Evolutionary conservation across 2,329 filamentous ascomycete genomes (phyloP).

Genomic region (Neofusicoccum umdonicola): DNA sequence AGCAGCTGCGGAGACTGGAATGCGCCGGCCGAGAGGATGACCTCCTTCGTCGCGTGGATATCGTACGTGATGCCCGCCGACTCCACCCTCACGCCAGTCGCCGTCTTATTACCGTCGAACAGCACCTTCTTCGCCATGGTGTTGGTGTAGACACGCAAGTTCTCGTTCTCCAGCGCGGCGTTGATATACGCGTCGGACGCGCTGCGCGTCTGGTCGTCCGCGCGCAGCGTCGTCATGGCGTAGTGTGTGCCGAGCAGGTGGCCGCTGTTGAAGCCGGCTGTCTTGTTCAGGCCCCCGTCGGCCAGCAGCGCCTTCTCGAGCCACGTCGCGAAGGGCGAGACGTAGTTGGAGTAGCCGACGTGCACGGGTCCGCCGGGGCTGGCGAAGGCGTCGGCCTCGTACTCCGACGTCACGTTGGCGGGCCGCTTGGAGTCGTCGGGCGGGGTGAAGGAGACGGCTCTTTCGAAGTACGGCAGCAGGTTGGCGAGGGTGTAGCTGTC

Average conservation of each 20-base stretch:
- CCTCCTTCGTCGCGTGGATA: slow-evolving; percentile 37
- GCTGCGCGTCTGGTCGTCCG: slow-evolving; percentile 22
- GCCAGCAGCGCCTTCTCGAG: slow-evolving; percentile 24
- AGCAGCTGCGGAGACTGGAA: slow-evolving; percentile 43
- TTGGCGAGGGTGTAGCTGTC: slow-evolving; percentile 29
- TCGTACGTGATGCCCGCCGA: slow-evolving; percentile 18
- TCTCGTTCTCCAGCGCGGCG: slow-evolving; percentile 21
- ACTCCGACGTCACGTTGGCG: slow-evolving; percentile 24
- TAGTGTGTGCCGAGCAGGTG: slow-evolving; percentile 25
- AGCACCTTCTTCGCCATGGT: slow-evolving; percentile 19
- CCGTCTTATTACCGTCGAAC: slow-evolving; percentile 25
- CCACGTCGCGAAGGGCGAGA: slow-evolving; percentile 27
- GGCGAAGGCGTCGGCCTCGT: slow-evolving; percentile 23
- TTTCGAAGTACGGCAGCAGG: slow-evolving; percentile 31
- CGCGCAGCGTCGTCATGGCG: slow-evolving; percentile 32
- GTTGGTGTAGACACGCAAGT: slow-evolving; percentile 10
- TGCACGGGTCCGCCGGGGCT: slow-evolving; percentile 24
- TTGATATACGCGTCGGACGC: slow-evolving; percentile 22
- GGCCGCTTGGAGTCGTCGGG: slow-evolving; percentile 26
- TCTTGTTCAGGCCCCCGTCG: slow-evolving; percentile 21
- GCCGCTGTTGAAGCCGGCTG: slow-evolving; percentile 26
- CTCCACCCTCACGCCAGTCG: slow-evolving; percentile 24
- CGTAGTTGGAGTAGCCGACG: slow-evolving; percentile 30
- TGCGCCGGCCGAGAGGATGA: slow-evolving; percentile 44
- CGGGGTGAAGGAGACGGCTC: slow-evolving; percentile 27